Base-by-base conservation (phyloP, 2,329 filamentous ascomycete genomes). In the Phialocephala subalpina region DNA sequence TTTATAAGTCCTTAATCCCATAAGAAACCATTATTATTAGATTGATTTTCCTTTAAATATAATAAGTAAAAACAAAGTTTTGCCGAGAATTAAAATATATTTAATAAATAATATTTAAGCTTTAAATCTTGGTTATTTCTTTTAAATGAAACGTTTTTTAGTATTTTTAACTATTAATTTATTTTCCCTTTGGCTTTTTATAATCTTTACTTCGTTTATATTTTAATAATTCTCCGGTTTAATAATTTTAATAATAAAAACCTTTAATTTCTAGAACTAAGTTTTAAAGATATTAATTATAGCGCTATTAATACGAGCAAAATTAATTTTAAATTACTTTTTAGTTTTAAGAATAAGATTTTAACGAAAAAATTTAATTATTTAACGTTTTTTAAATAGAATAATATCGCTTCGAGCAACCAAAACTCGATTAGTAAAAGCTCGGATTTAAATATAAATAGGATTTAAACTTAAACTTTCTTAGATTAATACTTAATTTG, bases 361-460 rank as follows among this genome's bases (percentile, higher is more conserved):
- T 2, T 53, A 42, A 16, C 33, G 33, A 1, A 62, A 12, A 63
- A 62, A 60, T 6, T 25, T 14, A 12, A 27, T 1, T 9, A 62
- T 60, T 36, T n/a, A 67, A n/a, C 25, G 59, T 55, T 68, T 65
- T 42, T 56, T 38, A 2, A 66, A 45, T 49, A 25, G 55, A 20
- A 49, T 11, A 38, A 16, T 18, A 52, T 55, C 40, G 27, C 35
- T 8, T 22, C 18, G 4, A 22, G 4, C 11, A 22, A 18, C 18
- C 4, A 20, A 47, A 20, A 47, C 20, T 18, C 18, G 4, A 5
- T 18, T 18, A 20, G 18, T 18, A 47, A 47, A 47, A 47, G 9
- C 42, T 47, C 42, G 14, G 11, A 47, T 58, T 42, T 66, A 42
- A 7, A 2, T 16, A 62, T 66, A 33, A 7, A 52, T 66, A 58